phyloP scores from a whole-genome alignment of 176 grass and related monocot genomes.

The Oryza nivara region DNA sequence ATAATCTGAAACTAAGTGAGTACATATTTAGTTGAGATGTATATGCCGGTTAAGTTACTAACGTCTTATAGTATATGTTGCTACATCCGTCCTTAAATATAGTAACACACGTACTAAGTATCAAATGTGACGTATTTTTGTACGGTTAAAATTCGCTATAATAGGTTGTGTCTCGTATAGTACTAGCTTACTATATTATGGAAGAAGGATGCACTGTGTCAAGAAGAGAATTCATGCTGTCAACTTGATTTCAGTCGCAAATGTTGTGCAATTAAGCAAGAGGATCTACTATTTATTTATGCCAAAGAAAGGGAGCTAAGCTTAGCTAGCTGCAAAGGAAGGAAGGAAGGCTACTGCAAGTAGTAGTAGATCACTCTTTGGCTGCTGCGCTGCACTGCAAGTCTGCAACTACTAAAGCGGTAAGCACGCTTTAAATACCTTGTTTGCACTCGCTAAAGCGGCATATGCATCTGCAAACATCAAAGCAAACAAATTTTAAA shows the following conservation, averaged over 20 bases:
- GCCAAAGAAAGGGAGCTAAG: not conserved
- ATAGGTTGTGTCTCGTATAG: too few species aligned
- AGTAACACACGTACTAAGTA: too few species aligned
- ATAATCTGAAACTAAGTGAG: too few species aligned
- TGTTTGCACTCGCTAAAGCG: constrained; percentile 39
- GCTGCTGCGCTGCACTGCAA: not conserved
- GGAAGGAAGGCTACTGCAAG: not conserved
- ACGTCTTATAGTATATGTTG: too few species aligned
- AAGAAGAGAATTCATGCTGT: not conserved
- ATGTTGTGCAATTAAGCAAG: not conserved
- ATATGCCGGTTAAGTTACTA: too few species aligned
- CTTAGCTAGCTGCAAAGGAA: not conserved
- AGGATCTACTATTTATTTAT: not conserved
- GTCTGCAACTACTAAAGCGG: constrained; percentile 16
- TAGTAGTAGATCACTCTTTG: not conserved
- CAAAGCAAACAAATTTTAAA: not conserved
- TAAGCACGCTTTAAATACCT: constrained; percentile 30
- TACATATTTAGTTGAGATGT: too few species aligned
- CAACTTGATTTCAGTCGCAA: not conserved
- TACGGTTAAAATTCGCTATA: too few species aligned
- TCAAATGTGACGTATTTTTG: too few species aligned
- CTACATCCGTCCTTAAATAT: too few species aligned
- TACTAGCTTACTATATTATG: too few species aligned
- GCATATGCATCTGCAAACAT: constrained; percentile 13
- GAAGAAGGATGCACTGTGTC: too few species aligned